Base-by-base conservation (phyloP, 768 basidiomycete species). In the Suillus brevipes region DNA sequence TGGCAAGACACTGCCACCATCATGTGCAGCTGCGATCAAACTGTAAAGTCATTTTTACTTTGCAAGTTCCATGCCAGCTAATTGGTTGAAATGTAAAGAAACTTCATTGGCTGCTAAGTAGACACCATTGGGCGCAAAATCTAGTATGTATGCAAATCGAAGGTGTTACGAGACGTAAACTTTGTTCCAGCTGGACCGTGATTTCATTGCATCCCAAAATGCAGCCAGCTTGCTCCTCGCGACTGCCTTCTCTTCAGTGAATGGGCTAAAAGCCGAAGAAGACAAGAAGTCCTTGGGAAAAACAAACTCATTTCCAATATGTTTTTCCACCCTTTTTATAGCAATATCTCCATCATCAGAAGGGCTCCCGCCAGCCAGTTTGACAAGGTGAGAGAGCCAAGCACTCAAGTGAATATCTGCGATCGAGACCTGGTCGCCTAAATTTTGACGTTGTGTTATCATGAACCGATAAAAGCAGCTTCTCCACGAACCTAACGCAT, bases 391-490 rank as follows among this genome's bases (percentile, higher is more conserved):
- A 12, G 85, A 78, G 38, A 95, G 72, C 92, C 92, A 96, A 34
- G 86, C 87, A 10, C 86, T 87, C 23, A 94, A 83, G 71, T 94
- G 93, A 63, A 94, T 78, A 73, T 95, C 94, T 16, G 89, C 91
- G 56, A 93, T 77, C 7, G 89, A 92, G 69, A 94, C 74, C 67
- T 95, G 92, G 70, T 95, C 93, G 20, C 94, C 94, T 91, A 40
- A 10, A 10, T 3, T 40, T 38, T 59, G 18, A 3, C 6, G 18
- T 59, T 12, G 12, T 42, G 25, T 59, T 4, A 59, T 31, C 18
- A 18, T 40, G 25, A 42, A 18, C 38, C 28, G 18, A 18, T n/a
- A 10, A 52, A 37, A 8, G 23, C 12, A 12, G 52, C n/a, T 55
- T 40, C 34, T 28, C 43, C 49, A 72, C 84, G 60, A 72, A 90